Evolutionary conservation across 495 filamentous ascomycete species (phyloP), one percentile per base, ranked within the genome.

Genomic region (Hypoxylon lenormandii): DNA sequence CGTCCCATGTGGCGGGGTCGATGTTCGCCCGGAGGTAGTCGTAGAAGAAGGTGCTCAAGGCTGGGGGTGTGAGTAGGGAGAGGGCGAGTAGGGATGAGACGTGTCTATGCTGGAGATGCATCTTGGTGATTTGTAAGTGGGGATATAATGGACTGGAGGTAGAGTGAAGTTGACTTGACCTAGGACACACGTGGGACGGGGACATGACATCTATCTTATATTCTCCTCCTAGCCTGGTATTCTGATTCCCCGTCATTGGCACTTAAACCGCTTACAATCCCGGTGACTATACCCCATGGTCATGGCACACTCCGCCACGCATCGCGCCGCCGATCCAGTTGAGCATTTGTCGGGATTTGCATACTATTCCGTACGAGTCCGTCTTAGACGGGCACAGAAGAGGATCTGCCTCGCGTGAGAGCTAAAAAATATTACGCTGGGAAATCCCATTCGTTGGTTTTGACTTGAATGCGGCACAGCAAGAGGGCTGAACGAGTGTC

Each of bases 381-480:
- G 15, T 49, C 46, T 49, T 49, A 11, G 22, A 28, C 5, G 8
- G 12, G n/a, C n/a, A n/a, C 13, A 49, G 21, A n/a, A 28, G 18
- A 28, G 2, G 22, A 26, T 49, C 19, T 22, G 2, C 7, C 7
- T 8, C 22, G 13, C 11, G 46, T 42, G 15, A 16, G 38, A 42
- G 1, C 12, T 42, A 42, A 42, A 13, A 37, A 16, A 16, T 1
- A 16, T 15, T 42, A 6, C 13, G 6, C 7, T 42, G 15, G 12
- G 15, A 8, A 4, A 1, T 42, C 38, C 8, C 12, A 42, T 42
- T 42, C 15, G 38, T 16, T 42, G 46, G 10, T 10, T 28, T 0
- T 13, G 12, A 28, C 19, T n/a, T 13, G 22, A 15, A 26, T 49
- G 46, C 46, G 46, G 46, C 46, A 49, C 46, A 49, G 46, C 46